Evolutionary conservation across 202 grass and related monocot genomes (phyloP).

Genomic region (Saccharum hybrid): DNA sequence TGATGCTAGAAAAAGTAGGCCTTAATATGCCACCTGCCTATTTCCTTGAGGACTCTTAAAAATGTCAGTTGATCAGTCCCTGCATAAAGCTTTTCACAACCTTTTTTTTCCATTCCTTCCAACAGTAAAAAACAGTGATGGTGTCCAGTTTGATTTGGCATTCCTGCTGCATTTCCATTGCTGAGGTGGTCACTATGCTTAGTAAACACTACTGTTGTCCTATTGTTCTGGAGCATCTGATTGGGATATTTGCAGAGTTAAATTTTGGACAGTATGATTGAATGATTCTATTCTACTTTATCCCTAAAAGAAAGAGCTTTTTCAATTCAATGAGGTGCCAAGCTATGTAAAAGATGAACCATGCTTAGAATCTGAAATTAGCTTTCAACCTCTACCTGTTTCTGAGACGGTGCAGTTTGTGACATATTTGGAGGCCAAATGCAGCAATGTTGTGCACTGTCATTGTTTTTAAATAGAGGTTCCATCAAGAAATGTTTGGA

Average conservation of each 20-base stretch:
- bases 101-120: not conserved
- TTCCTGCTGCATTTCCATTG: not conserved
- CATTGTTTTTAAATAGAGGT: not conserved
- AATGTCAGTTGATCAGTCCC: not conserved
- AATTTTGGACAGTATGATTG: not conserved
- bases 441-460: not conserved
- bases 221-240: not conserved
- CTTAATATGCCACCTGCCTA: constrained; percentile 19
- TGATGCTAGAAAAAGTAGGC: constrained; percentile 14
- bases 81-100: constrained; percentile 2
- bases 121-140: constrained; percentile 9
- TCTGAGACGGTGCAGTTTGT: not conserved
- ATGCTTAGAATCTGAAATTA: constrained; percentile 14
- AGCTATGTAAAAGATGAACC: constrained; percentile 31
- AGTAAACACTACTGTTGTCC: not conserved
- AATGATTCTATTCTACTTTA: not conserved
- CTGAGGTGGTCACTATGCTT: not conserved
- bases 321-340: constrained; percentile 1
- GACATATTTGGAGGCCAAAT: constrained; percentile 11
- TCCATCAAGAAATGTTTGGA: not conserved
- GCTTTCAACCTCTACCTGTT: constrained; percentile 13
- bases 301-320: not conserved
- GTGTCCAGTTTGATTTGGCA: constrained; percentile 27
- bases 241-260: not conserved
- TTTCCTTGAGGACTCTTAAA: not conserved